Conservation (phyloP, 2,329 filamentous ascomycete species). For the Aspergillus jensenii region DNA sequence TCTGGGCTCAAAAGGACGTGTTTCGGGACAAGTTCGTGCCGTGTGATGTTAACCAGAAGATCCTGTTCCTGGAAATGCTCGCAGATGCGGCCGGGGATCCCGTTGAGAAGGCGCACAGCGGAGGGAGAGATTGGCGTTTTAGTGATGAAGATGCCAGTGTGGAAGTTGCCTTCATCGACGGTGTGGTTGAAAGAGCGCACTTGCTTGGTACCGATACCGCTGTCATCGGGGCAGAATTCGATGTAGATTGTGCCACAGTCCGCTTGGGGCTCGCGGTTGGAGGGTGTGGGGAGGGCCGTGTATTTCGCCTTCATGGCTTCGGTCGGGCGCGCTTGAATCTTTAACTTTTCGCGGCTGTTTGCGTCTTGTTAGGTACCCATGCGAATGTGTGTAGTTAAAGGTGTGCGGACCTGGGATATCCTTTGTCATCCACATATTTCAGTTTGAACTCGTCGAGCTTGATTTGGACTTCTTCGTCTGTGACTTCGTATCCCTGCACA, state of each 20-base stretch:
- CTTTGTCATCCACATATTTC: conserved; percentile 70
- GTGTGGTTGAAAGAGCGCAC: conserved; percentile 86
- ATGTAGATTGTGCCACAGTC: conserved; percentile 89
- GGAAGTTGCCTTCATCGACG: conserved; percentile 76
- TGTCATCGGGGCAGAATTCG: conserved; percentile 80
- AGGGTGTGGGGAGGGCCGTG: conserved; percentile 67
- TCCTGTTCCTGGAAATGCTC: conserved; percentile 97
- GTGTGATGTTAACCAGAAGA: conserved; percentile 94
- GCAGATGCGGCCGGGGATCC: conserved; percentile 75
- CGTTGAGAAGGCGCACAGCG: conserved; percentile 81
- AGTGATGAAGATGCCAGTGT: conserved; percentile 88
- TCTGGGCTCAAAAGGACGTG: conserved; percentile 87
- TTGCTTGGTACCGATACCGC: conserved; percentile 80
- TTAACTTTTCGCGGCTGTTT: conserved; percentile 74
- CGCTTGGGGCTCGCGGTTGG: conserved; percentile 68
- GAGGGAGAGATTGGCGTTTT: conserved; percentile 78
- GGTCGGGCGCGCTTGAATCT: conserved; percentile 83
- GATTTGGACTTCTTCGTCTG: conserved; percentile 85
- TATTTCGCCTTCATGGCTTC: conserved; percentile 82
- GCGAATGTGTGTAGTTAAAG: not conserved
- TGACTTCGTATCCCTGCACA: conserved; percentile 82
- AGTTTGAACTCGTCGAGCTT: conserved; percentile 76
- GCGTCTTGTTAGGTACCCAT: not conserved
- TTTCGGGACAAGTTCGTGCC: conserved; percentile 93
- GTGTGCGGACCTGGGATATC: conserved; percentile 69